Conservation (phyloP, 345 rosid species). For the Psidium friedrichsthalianum region DNA sequence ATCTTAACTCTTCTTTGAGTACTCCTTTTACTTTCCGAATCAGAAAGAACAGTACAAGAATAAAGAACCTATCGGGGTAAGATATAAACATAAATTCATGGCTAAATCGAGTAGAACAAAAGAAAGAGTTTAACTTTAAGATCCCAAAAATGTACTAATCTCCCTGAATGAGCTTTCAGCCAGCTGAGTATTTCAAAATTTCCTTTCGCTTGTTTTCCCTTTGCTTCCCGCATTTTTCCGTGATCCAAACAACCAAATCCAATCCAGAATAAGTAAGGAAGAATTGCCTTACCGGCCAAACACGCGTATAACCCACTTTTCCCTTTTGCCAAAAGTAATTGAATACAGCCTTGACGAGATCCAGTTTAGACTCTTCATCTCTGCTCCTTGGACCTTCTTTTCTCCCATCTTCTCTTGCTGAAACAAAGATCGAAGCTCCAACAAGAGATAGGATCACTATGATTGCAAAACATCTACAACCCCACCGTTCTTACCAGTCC, state of each 20-base stretch:
- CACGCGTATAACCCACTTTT: slow-evolving; percentile 18
- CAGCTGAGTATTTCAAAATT: not conserved
- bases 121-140: not conserved
- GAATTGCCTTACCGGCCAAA: slow-evolving; percentile 26
- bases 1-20: not conserved
- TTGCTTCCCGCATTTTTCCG: not conserved
- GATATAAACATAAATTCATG: not conserved
- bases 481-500: not conserved
- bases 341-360: not conserved
- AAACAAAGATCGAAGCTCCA: slow-evolving; percentile 3
- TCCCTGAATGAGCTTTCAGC: not conserved
- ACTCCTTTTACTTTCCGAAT: not conserved
- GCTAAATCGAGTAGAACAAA: not conserved
- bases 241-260: not conserved
- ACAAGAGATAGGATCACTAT: slow-evolving; percentile 4
- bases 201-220: not conserved
- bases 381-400: not conserved
- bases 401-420: slow-evolving; percentile 5
- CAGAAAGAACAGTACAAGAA: not conserved
- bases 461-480: slow-evolving; percentile 1
- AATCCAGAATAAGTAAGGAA: not conserved
- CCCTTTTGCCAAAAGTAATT: slow-evolving; percentile 13
- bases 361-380: not conserved
- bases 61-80: not conserved
- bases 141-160: not conserved